phyloP scores from a whole-genome alignment of 1,139 yeast genomes.

The Protomyces gravidus region DNA sequence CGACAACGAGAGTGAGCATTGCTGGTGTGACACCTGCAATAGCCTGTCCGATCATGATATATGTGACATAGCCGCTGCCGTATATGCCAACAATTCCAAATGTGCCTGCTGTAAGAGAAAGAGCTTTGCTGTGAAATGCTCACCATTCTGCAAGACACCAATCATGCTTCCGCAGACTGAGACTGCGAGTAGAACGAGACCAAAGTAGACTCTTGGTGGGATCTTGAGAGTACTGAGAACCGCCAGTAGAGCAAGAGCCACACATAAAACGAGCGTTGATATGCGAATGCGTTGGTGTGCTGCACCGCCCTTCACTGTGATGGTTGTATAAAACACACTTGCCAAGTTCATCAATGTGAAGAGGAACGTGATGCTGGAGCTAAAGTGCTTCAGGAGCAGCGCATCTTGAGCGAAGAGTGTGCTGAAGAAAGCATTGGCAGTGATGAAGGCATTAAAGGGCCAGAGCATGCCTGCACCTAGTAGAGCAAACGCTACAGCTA shows the following conservation, averaged over 20 bases:
- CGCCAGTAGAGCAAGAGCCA: slow-evolving; percentile 50
- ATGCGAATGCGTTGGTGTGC: slow-evolving; percentile 59
- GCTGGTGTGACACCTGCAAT: slow-evolving; percentile 27
- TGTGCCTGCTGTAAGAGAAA: not conserved
- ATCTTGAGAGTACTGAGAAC: slow-evolving; percentile 42
- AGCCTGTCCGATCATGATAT: slow-evolving; percentile 22
- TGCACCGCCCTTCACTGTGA: slow-evolving; percentile 59
- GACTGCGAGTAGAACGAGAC: slow-evolving; percentile 44
- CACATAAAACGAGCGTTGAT: slow-evolving; percentile 49
- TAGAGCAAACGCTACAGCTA: slow-evolving; percentile 12
- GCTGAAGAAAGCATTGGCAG: slow-evolving; percentile 79
- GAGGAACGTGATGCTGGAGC: slow-evolving; percentile 65
- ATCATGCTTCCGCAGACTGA: slow-evolving; percentile 50
- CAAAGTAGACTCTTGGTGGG: slow-evolving; percentile 50
- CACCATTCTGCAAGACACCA: slow-evolving; percentile 80
- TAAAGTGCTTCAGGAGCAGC: slow-evolving; percentile 40
- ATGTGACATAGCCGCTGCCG: slow-evolving; percentile 12
- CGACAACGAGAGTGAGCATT: slow-evolving; percentile 15
- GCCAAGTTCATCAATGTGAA: slow-evolving; percentile 68
- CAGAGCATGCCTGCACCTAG: slow-evolving; percentile 61
- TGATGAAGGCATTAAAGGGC: slow-evolving; percentile 95
- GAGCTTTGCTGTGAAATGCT: slow-evolving; percentile 58
- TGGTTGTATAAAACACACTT: slow-evolving; percentile 62
- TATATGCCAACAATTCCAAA: slow-evolving; percentile 15
- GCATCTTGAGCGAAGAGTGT: slow-evolving; percentile 57